These are phyloP conservation scores for Phoma sp. DNA, from an alignment of 2,329 filamentous ascomycete species.

Conservation along the genomic window DNA sequence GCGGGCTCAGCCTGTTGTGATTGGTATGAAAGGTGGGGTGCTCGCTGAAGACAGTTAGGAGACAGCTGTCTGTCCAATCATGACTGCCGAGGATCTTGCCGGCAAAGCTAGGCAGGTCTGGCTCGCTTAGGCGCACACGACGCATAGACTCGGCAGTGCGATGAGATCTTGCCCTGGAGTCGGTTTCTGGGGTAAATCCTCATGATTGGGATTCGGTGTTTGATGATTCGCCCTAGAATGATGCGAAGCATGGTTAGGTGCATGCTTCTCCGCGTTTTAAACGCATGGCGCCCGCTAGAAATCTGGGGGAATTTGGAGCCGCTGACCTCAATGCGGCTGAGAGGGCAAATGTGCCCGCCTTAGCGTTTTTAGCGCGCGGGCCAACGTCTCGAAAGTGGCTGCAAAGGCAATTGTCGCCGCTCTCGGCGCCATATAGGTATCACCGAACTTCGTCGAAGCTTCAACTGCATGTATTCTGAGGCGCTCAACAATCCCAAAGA, in stretches of 20 bases:
- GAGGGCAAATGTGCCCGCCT: background rate
- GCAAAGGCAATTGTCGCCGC: conserved; percentile 6
- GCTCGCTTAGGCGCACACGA: conserved; percentile 5
- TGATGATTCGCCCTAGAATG: conserved; percentile 7
- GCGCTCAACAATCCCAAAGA: conserved; percentile 5
- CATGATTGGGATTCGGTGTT: conserved; percentile 11
- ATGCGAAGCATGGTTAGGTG: conserved; percentile 9
- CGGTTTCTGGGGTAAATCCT: conserved; percentile 11
- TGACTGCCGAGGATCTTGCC: background rate
- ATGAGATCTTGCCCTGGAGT: conserved; percentile 4
- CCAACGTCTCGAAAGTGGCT: background rate
- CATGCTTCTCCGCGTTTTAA: conserved; percentile 17
- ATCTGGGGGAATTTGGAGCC: conserved; percentile 2
- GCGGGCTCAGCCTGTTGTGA: conserved; percentile 3
- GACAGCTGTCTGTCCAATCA: background rate
- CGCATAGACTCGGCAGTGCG: conserved; percentile 3
- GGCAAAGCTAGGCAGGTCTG: conserved; percentile 9
- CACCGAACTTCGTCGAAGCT: background rate
- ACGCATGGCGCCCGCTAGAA: conserved; percentile 17
- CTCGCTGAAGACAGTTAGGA: background rate
- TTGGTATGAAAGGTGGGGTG: conserved; percentile 11
- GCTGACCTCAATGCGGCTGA: conserved; percentile 5
- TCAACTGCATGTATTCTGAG: background rate
- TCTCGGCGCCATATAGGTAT: background rate
- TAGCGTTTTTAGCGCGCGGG: conserved; percentile 1